Base-by-base conservation (phyloP, 306 rosid species). In the Medicago ruthenica region DNA sequence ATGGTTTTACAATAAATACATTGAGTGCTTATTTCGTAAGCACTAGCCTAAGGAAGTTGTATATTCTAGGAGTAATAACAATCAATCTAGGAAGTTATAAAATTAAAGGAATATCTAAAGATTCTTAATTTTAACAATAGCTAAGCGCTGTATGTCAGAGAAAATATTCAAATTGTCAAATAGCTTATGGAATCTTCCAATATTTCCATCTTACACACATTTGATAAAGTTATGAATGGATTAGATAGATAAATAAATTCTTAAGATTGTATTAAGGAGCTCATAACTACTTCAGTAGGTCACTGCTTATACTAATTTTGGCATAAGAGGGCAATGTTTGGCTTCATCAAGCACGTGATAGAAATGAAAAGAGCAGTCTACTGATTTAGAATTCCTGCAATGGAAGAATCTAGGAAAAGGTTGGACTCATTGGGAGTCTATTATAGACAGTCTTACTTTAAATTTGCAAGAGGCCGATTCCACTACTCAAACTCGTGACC, bases 81-180 rank as follows among this genome's bases (percentile, higher is more conserved):
- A n/a, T n/a, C n/a, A n/a, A n/a, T n/a, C n/a, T n/a, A n/a, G n/a
- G n/a, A n/a, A n/a, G n/a, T n/a, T n/a, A n/a, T n/a, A n/a, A n/a
- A n/a, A n/a, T n/a, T n/a, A n/a, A n/a, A n/a, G n/a, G n/a, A n/a
- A n/a, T n/a, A n/a, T n/a, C n/a, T n/a, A n/a, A n/a, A n/a, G n/a
- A n/a, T n/a, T n/a, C n/a, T n/a, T n/a, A n/a, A n/a, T n/a, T n/a
- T n/a, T n/a, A n/a, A n/a, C n/a, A 51, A 14, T 39, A 65, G 57
- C 66, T 34, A 20, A 14, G 39, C 78, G 9, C n/a, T 16, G 50
- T 64, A 47, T 20, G 22, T 20, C 27, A 27, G 17, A 64, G 31
- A 31, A 74, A 74, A 74, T 27, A 44, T 27, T 59, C 59, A 20
- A 71, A 71, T 13, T 55, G 54, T 20, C 10, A 55, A 11, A 63